Evolutionary conservation across 2,329 filamentous ascomycete species (phyloP), one percentile per base, ranked within the genome.

Genomic region (Penicillium sp.): DNA sequence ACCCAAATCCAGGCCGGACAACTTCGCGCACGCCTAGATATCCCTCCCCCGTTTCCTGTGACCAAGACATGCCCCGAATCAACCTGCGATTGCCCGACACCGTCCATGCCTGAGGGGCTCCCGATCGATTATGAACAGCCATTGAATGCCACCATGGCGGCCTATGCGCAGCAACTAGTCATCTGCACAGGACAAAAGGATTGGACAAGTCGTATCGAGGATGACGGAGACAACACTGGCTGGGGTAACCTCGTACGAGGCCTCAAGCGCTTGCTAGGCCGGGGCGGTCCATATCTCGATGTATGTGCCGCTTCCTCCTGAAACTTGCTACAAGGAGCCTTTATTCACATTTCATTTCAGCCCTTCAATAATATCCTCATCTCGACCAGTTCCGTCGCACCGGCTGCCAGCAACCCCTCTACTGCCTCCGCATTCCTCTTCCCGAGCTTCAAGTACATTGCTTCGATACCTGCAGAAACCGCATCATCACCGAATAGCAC

Each of bases 121-220:
- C 80, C 84, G 18, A 90, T 96, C 43, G 89, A 96, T 63, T 76
- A 78, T 58, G 77, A 80, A 50, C 79, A 79, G 31, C 75, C 78
- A 14, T 73, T 96, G 35, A 84, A 86, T 62, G 87, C 87, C 10
- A 85, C 86, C 5, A 90, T 95, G 70, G 76, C 85, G 1, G 74
- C 77, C 1, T 95, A 95, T 64, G 77, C 82, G 1, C 85, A 94
- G 67, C 89, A 96, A 58, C 79, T 96, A 3, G 69, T 97, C 8
- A 76, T 96, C 11, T 90, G 86, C 52, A 95, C 89, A 0, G 89
- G 88, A 4, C 80, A 82, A 50, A 71, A 77, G 24, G 87, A 95
- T 69, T 96, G 90, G 90, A 74, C 77, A 23, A 90, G 86, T 61
- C 80, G 81, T 47, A 94, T 96, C 52, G 89, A 95, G 64, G 84